These are phyloP conservation scores for Fusarium verticillioides DNA, from an alignment of 2,329 filamentous ascomycete genomes.

Conservation along the genomic window DNA sequence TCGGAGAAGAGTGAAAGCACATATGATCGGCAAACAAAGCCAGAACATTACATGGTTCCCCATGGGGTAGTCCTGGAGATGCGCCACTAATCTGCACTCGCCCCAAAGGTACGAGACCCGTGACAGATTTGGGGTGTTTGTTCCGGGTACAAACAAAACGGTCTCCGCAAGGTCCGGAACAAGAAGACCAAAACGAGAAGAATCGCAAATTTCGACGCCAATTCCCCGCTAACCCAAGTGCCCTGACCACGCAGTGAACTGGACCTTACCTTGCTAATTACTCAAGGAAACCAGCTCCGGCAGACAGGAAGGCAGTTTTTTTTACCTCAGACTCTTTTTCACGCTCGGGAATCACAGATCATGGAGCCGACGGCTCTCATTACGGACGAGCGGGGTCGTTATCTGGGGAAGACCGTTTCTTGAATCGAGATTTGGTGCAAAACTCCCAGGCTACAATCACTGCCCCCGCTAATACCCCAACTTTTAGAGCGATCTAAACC, in stretches of 20 bases:
- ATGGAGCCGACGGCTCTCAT: neutral
- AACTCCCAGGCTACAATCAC: neutral
- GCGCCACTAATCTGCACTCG: neutral
- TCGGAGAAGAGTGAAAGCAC: neutral
- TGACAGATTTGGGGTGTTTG: neutral
- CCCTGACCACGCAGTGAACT: neutral
- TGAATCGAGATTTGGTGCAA: neutral
- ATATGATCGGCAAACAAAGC: neutral
- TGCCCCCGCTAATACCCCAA: neutral
- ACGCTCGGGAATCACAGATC: neutral
- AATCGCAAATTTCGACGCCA: neutral
- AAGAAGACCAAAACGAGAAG: neutral
- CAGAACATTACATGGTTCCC: neutral
- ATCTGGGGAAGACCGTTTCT: neutral
- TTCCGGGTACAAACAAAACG: rapidly evolving
- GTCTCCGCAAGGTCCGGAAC: neutral
- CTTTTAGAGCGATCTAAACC: neutral
- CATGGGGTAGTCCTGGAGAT: neutral
- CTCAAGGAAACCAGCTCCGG: neutral
- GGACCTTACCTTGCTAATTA: neutral
- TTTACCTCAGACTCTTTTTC: neutral
- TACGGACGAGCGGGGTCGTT: too few species aligned
- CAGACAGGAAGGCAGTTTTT: neutral
- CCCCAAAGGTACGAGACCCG: too few species aligned
- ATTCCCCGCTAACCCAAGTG: neutral